Percentiles rank a stretch among this genome's conserved stretches.
These are phyloP conservation scores for Thyridium curvatum DNA, from an alignment of 2,329 filamentous ascomycete genomes.

Conservation along the genomic window DNA sequence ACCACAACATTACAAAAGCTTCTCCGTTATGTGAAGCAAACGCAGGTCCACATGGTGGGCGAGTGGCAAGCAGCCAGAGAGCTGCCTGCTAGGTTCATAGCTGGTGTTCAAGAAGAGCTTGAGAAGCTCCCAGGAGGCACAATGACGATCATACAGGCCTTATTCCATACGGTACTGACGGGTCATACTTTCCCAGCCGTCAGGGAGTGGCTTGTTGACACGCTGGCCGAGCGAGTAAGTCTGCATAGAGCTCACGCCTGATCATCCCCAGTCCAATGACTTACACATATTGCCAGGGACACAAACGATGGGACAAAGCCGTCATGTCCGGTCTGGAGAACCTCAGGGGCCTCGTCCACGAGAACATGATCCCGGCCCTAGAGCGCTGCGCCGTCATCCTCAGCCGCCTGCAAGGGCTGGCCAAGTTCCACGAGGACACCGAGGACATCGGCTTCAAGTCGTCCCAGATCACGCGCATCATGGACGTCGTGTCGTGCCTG, in stretches of 20 bases:
- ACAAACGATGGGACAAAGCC: slow-evolving; percentile 92
- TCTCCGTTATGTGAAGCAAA: slow-evolving; percentile 76
- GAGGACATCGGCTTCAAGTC: slow-evolving; percentile 62
- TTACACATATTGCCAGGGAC: slow-evolving; percentile 48
- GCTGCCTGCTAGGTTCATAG: slow-evolving; percentile 70
- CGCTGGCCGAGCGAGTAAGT: slow-evolving; percentile 68
- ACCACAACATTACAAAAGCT: slow-evolving; percentile 83
- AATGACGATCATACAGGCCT: slow-evolving; percentile 60
- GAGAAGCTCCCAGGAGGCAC: slow-evolving; percentile 53
- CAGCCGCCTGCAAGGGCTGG: slow-evolving; percentile 76
- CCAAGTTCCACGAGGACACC: slow-evolving; percentile 63
- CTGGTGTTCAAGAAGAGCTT: slow-evolving; percentile 70
- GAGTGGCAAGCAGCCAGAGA: slow-evolving; percentile 83
- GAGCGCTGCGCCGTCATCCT: slow-evolving; percentile 78
- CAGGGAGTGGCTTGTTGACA: slow-evolving; percentile 84
- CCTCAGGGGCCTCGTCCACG: slow-evolving; percentile 71
- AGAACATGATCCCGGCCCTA: slow-evolving; percentile 82
- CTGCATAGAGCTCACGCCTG: too few relatives aligned
- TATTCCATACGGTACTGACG: slow-evolving; percentile 81
- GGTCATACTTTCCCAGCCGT: slow-evolving; percentile 71
- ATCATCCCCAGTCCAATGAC: not conserved
- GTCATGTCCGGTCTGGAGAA: slow-evolving; percentile 72
- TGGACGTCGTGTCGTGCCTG: slow-evolving; percentile 70
- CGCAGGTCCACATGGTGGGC: slow-evolving; percentile 68
- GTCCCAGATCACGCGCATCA: slow-evolving; percentile 54